These are phyloP conservation scores for Trametes versicolor DNA, from an alignment of 1,284 basidiomycete genomes.

Conservation along the genomic window DNA sequence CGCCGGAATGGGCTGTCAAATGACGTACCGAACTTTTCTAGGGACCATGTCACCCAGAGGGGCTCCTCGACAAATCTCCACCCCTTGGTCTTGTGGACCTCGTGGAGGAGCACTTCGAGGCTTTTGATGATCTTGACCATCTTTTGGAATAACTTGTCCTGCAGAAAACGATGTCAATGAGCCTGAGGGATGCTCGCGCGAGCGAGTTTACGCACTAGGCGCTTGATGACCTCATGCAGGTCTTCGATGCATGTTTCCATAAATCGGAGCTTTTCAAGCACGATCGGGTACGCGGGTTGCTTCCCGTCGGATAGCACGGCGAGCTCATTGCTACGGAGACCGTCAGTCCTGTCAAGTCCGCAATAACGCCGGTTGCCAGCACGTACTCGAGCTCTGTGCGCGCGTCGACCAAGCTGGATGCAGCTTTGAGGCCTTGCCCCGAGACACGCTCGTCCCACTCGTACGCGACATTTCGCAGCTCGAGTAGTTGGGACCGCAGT, in stretches of 20 bases:
- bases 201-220: constrained; percentile 59
- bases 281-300: constrained; percentile 64
- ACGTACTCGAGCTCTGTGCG: constrained; percentile 83
- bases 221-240: constrained; percentile 65
- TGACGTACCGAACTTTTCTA: constrained; percentile 76
- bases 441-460: constrained; percentile 83
- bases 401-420: constrained; percentile 70
- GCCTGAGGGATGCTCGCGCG: not conserved
- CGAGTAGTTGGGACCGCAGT: constrained; percentile 67
- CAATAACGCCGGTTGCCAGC: not conserved
- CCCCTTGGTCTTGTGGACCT: constrained; percentile 76
- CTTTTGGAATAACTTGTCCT: constrained; percentile 77
- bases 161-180: constrained; percentile 1
- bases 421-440: constrained; percentile 76
- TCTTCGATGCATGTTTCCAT: constrained; percentile 73
- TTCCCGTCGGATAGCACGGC: constrained; percentile 57
- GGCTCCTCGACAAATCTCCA: constrained; percentile 76
- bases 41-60: constrained; percentile 82
- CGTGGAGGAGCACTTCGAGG: constrained; percentile 68
- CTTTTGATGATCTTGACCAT: constrained; percentile 69
- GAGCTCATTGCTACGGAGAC: constrained; percentile 65
- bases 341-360: constrained; percentile 1
- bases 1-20: not conserved
- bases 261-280: constrained; percentile 67
- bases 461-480: constrained; percentile 64